Evolutionary conservation across 805 yeast genomes (phyloP), one percentile per base, ranked within the genome.

Genomic region (Suhomyces sp.): DNA sequence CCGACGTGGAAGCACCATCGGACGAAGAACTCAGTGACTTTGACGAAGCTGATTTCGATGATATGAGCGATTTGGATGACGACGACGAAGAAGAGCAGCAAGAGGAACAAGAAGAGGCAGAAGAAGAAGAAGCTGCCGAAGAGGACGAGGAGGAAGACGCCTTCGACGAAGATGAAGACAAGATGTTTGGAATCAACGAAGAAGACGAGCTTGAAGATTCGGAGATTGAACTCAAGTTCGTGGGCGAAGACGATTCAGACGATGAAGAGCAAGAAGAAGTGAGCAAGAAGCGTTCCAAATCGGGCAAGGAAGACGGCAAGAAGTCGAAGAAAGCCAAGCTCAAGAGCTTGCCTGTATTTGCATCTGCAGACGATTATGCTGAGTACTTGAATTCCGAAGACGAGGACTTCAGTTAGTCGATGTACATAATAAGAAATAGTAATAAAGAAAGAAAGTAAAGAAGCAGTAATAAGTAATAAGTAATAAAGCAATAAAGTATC

Each of bases 281-380:
- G 7, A 51, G 44, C 44, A 62, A 48, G 53, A 68, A 58, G 51
- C 63, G 65, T 51, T 55, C 58, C 24, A 64, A 60, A 54, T 58
- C 64, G 13, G 53, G 50, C 24, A 62, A 69, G 53, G 71, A 72
- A 44, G 69, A 54, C 48, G 63, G 50, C 54, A 65, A 61, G 51
- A 75, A 72, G 57, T 60, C 77, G 17, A 84, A 81, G 74, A 83
- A 77, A 65, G 70, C 76, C 46, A 85, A 81, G 67, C 72, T 88
- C 62, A 85, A 81, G 63, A 83, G 79, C 46, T 74, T 92, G 55
- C 97, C 97, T 22, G 77, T 84, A 19, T 92, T 90, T 73, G 97
- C 97, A 1, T 85, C 91, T 46, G 96, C 85, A 8, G 97, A 88
- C 42, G 96, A 88, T 56, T 91, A 90, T 66, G 86, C 93, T 26